Evolutionary conservation across 2,329 filamentous ascomycete genomes (phyloP), one percentile per base, ranked within the genome.

Genomic region (Xylariaceae sp.): DNA sequence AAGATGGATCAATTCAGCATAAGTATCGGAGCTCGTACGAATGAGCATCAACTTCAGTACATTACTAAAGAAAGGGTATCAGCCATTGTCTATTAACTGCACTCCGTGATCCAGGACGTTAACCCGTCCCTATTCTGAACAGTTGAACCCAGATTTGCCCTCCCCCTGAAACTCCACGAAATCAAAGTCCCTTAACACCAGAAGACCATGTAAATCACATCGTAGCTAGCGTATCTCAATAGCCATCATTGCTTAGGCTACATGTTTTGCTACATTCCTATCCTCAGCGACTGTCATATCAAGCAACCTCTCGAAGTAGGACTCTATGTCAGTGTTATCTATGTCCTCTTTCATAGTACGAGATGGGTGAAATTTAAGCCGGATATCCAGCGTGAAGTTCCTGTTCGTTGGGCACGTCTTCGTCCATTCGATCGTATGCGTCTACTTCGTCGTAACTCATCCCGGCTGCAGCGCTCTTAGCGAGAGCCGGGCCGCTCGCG

Each of bases 391-490:
- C 59, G 4, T 30, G 4, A 5, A 30, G 4, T 37, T 63, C 59
- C 35, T 62, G 58, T 34, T 56, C 60, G 17, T 68, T 62, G 34
- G 60, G 58, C 17, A 63, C 61, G 6, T 69, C 67, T 42, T 66
- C 66, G 10, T 64, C 64, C 58, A 64, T 65, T 37, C 58, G 56
- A 5, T 66, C 63, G 3, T 52, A 53, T 10, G 54, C 57, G 39
- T 65, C 58, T 7, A 57, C 55, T 13, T 58, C 57, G 15, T 54
- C 45, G 15, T 66, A 62, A 34, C 59, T 58, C 6, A 48, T 45
- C 5, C 58, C 50, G 2, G 48, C 51, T 11, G 57, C 30, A 5
- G 57, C 55, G n/a, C 55, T 55, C 13, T 58, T 57, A 15, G 49
- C 9, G 1, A 58, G 55, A 13, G 8, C 37, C 35, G 59, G 54